A percentile compares a stretch with the other conserved stretches of the same genome.
phyloP scores from a whole-genome alignment of 352 stramenopile species.

The Phytophthora vignae region DNA sequence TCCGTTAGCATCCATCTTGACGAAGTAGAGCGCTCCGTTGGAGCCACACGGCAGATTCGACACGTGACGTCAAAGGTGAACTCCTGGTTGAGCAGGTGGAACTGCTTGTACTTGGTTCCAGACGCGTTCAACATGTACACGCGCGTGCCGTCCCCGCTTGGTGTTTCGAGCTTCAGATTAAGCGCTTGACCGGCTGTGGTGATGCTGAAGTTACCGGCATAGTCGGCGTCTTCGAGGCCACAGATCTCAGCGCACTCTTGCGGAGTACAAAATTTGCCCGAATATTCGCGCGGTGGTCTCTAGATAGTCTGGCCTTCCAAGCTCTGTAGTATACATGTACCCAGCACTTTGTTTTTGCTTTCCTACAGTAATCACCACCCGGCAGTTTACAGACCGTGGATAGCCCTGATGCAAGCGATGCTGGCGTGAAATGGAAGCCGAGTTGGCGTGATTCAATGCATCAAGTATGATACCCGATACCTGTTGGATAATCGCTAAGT shows the following conservation, averaged over 20 bases:
- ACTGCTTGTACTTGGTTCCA: slow-evolving; percentile 47
- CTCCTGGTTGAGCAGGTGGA: slow-evolving; percentile 62
- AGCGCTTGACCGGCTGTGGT: neutral
- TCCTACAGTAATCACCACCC: no score
- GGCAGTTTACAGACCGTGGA: no score
- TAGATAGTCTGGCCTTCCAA: no score
- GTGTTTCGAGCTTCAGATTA: neutral
- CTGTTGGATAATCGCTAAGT: neutral
- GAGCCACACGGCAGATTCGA: slow-evolving; percentile 54
- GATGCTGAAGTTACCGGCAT: slow-evolving; percentile 3
- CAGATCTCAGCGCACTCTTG: neutral
- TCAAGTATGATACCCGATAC: no score
- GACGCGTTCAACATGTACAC: slow-evolving; percentile 3
- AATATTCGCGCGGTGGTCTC: no score
- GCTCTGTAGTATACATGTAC: no score
- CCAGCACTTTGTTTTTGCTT: no score
- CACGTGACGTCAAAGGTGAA: slow-evolving; percentile 60
- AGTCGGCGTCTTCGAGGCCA: neutral
- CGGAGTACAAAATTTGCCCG: neutral
- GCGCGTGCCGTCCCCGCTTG: neutral
- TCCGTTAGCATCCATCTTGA: slow-evolving; percentile 58
- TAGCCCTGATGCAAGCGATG: neutral
- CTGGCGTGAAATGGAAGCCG: neutral
- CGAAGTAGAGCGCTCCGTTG: slow-evolving; percentile 68
- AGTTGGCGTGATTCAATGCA: neutral